A percentile compares a stretch with the other conserved stretches of the same genome.
Conservation (phyloP, 805 yeast genomes). For the Yarrowia sp. region DNA sequence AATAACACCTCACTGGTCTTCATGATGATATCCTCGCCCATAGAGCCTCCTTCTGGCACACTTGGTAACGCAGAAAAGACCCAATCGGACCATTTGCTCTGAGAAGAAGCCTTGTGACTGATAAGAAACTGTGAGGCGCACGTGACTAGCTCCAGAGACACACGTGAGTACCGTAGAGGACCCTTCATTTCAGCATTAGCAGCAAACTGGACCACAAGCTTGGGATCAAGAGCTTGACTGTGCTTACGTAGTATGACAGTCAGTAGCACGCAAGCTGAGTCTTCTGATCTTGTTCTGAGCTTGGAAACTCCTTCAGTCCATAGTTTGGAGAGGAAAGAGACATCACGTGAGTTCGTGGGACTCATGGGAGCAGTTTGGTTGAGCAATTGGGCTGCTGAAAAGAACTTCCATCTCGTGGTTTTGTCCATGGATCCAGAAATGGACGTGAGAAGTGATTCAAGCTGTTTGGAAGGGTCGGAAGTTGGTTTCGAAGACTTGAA, state of each 20-base stretch:
- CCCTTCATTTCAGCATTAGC: neutral
- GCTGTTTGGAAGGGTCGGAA: neutral
- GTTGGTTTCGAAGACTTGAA: neutral
- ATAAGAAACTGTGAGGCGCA: neutral
- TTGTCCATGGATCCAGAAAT: conserved; percentile 10
- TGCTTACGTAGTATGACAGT: neutral
- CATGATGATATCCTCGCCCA: no score
- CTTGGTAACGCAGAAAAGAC: neutral
- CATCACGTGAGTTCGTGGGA: neutral
- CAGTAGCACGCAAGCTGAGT: conserved; percentile 16
- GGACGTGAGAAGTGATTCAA: neutral
- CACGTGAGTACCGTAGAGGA: neutral
- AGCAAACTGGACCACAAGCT: conserved; percentile 1
- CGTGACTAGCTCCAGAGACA: neutral
- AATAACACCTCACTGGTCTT: neutral
- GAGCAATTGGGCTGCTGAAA: conserved; percentile 1
- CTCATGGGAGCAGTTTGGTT: neutral
- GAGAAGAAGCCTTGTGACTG: neutral
- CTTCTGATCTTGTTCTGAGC: conserved; percentile 21
- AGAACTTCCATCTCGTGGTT: conserved; percentile 22
- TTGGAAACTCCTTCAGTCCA: conserved; percentile 9
- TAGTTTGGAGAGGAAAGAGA: neutral
- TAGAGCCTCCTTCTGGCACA: no score
- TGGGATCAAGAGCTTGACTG: conserved; percentile 3
- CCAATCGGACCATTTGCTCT: neutral